Evolutionary conservation across 768 basidiomycete genomes (phyloP).

Genomic region (Coprinellus aureogranulatus): DNA sequence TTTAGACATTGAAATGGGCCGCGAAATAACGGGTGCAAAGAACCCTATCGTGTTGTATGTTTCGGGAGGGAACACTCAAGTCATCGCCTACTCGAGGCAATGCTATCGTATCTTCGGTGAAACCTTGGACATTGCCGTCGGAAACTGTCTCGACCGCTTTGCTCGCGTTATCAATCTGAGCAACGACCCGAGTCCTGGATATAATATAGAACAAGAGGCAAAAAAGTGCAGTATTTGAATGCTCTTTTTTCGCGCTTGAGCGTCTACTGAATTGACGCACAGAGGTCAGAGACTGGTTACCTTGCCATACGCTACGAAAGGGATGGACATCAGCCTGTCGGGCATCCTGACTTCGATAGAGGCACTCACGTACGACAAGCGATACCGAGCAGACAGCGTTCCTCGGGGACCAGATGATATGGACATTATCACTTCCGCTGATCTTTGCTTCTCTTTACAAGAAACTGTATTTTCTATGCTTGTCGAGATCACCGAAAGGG

Average conservation of each 20-base stretch:
- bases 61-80: slow-evolving; percentile 98
- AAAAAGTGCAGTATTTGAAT: slow-evolving; percentile 59
- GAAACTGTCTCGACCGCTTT: slow-evolving; percentile 97
- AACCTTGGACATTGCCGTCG: slow-evolving; percentile 98
- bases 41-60: slow-evolving; percentile 98
- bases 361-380: slow-evolving; percentile 81
- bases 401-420: slow-evolving; percentile 41
- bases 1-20: slow-evolving; percentile 97
- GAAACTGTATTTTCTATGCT: slow-evolving; percentile 98
- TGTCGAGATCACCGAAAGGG: slow-evolving; percentile 97
- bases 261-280: slow-evolving; percentile 2
- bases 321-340: slow-evolving; percentile 97
- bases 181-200: slow-evolving; percentile 95
- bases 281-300: slow-evolving; percentile 83
- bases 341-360: slow-evolving; percentile 88
- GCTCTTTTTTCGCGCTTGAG: neutral
- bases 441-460: slow-evolving; percentile 94
- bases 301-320: slow-evolving; percentile 94
- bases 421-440: slow-evolving; percentile 88
- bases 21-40: slow-evolving; percentile 88
- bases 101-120: slow-evolving; percentile 98
- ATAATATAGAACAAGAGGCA: slow-evolving; percentile 95
- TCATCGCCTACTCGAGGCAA: slow-evolving; percentile 97
- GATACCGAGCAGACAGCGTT: slow-evolving; percentile 56
- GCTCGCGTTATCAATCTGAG: slow-evolving; percentile 90